Conservation (phyloP, 1,139 yeast species). For the Entelexis paramagnoliae region DNA sequence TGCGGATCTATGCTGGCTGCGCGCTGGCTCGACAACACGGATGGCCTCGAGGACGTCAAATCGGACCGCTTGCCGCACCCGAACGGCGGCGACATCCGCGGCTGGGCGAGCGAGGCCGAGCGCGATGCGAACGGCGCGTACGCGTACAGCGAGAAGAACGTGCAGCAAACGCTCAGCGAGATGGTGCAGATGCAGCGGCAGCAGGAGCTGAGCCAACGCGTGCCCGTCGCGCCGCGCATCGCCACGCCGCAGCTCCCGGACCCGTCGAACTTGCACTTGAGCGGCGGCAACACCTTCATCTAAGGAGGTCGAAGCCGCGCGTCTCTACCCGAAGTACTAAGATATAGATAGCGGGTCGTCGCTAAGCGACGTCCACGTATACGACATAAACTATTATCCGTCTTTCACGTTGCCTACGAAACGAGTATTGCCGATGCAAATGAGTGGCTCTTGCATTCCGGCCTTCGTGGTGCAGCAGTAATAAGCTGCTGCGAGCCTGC, state of each 20-base stretch:
- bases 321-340: no score
- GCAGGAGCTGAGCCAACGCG: background rate
- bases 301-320: no score
- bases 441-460: no score
- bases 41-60: slow-evolving; percentile 47
- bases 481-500: no score
- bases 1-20: slow-evolving; percentile 75
- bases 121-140: background rate
- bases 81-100: slow-evolving; percentile 63
- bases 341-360: no score
- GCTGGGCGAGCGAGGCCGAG: slow-evolving; percentile 46
- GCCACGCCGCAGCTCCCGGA: background rate
- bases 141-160: background rate
- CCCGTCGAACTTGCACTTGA: background rate
- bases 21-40: slow-evolving; percentile 60
- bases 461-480: no score
- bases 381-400: no score
- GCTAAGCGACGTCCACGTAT: no score
- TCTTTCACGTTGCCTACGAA: no score
- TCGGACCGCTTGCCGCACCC: slow-evolving; percentile 34
- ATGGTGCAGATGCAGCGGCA: background rate
- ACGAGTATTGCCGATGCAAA: no score
- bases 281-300: background rate
- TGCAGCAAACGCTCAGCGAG: slow-evolving; percentile 4
- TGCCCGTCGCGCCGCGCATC: background rate